Percentiles rank a stretch among this genome's conserved stretches.
These are phyloP conservation scores for Gossypium raimondii DNA, from an alignment of 345 rosid species.

Conservation along the genomic window DNA sequence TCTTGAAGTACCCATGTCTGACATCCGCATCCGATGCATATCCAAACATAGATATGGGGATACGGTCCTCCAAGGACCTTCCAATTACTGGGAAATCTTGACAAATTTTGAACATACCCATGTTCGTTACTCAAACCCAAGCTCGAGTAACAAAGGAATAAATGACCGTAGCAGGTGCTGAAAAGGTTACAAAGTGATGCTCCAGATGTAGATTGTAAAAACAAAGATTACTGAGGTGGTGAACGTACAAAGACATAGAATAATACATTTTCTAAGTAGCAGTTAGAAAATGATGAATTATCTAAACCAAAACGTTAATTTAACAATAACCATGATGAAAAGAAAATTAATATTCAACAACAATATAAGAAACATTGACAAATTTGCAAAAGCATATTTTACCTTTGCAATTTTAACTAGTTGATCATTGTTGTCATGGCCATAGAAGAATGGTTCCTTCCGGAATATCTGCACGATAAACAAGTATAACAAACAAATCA, in stretches of 20 bases:
- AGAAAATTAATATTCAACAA: background rate
- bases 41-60: background rate
- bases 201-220: background rate
- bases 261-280: background rate
- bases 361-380: background rate
- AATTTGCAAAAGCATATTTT: constrained; percentile 22
- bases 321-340: background rate
- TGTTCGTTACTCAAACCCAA: background rate
- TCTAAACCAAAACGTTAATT: background rate
- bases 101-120: background rate
- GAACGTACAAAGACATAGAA: background rate
- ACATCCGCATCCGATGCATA: background rate
- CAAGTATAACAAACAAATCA: constrained; percentile 15
- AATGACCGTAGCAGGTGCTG: background rate
- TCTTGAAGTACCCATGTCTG: background rate
- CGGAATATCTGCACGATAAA: constrained; percentile 61
- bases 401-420: constrained; percentile 97
- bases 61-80: background rate
- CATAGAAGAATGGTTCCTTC: constrained; percentile 95
- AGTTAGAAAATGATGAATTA: background rate
- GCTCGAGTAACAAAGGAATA: background rate
- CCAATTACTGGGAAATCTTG: background rate
- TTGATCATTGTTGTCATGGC: constrained; percentile 98
- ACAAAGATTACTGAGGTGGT: background rate
- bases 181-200: background rate